Evolutionary conservation across 2,329 filamentous ascomycete species (phyloP).

Genomic region (Fusarium robinianum): DNA sequence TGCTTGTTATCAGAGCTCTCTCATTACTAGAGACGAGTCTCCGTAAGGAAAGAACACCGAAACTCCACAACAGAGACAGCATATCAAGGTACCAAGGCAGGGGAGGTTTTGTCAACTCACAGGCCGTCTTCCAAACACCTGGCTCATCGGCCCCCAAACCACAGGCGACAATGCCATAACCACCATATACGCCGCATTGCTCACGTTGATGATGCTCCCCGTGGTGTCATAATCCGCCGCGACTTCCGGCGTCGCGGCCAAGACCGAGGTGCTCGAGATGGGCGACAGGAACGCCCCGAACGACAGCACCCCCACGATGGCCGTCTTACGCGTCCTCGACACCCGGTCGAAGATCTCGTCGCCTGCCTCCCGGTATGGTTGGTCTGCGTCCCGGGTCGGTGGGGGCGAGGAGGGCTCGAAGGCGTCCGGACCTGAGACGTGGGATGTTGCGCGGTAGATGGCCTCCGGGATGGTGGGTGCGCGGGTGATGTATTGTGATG

Average conservation of each 20-base stretch:
- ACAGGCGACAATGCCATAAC: conserved; percentile 73
- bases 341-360: conserved; percentile 69
- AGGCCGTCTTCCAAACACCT: conserved; percentile 63
- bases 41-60: too few relatives aligned
- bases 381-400: conserved; percentile 6
- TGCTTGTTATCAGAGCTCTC: too few relatives aligned
- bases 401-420: conserved; percentile 27
- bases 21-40: too few relatives aligned
- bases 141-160: conserved; percentile 74
- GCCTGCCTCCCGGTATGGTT: conserved; percentile 36
- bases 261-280: conserved; percentile 72
- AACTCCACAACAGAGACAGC: too few relatives aligned
- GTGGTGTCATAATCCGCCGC: conserved; percentile 67
- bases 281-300: conserved; percentile 79
- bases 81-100: too few relatives aligned
- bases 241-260: conserved; percentile 76
- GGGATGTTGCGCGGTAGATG: conserved; percentile 35
- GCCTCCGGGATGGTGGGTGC: not conserved
- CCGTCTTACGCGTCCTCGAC: conserved; percentile 62
- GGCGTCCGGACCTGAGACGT: conserved; percentile 39
- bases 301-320: conserved; percentile 71
- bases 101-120: conserved; percentile 46
- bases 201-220: conserved; percentile 71
- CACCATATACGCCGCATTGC: conserved; percentile 75
- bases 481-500: conserved; percentile 1